Evolutionary conservation across 805 yeast genomes (phyloP), one percentile per base, ranked within the genome.

Genomic region (Ogataea sp.): DNA sequence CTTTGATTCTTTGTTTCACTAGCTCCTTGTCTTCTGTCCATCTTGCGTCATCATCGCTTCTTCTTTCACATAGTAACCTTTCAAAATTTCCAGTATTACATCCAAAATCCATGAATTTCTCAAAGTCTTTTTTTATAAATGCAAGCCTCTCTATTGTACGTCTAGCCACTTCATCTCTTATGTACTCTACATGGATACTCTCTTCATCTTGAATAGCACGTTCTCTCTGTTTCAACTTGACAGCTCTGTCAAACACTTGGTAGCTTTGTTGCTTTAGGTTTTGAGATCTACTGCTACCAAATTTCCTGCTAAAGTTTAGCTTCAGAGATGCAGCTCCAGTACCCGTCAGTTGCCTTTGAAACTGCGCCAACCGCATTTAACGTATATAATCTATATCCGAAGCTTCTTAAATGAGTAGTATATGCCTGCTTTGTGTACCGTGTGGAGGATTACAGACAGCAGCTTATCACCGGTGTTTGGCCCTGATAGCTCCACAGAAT

Each of bases 141-240:
- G 87, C 78, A 38, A 86, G 58, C 46, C 95, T 67, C 45, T 85
- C 94, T 20, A 84, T 75, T 9, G 88, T 78, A 38, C 84, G 71
- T 20, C 67, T 52, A 1, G 93, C 88, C 7, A 83, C 75, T 53
- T 84, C 93, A 50, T 81, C 79, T 32, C 88, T 67, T 20, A 86
- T 59, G 50, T 84, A 86, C 47, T 86, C 94, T 10, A 73, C 83
- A 45, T 72, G 65, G 14, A 80, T 69, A 9, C 63, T 62, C 3
- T 71, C 73, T 16, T 61, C 58, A 20, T 71, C 57, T 6, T 39
- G 34, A 0, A 79, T 75, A 0, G 83, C 75, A 34, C 69, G 47
- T 20, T 73, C 65, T 34, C 85, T 61, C 48, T 86, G 95, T n/a
- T 68, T 47, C 6, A 65, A 56, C 52, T 86, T 86, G 39, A 77